A percentile compares a stretch with the other conserved stretches of the same genome.
Evolutionary conservation across 495 filamentous ascomycete genomes (phyloP).

Genomic region (Lindgomyces ingoldianus): DNA sequence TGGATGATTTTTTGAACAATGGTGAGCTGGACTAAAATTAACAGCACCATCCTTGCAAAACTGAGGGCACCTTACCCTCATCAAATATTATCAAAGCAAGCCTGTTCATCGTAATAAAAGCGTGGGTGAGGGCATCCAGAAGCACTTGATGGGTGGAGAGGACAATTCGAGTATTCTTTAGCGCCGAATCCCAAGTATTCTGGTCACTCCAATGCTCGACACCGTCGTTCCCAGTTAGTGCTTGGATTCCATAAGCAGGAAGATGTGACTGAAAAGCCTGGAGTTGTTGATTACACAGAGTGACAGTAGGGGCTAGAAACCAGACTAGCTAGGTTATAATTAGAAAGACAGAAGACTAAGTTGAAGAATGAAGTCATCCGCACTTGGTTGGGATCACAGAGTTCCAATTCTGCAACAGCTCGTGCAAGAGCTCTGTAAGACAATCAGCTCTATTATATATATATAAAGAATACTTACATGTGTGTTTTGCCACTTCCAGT

Average conservation of each 20-base stretch:
- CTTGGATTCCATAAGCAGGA: constrained; percentile 60
- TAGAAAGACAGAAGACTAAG: not conserved
- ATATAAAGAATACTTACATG: constrained; percentile 57
- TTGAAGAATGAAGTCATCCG: not conserved
- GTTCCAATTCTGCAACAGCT: constrained; percentile 74
- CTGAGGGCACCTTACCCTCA: constrained; percentile 63
- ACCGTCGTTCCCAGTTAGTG: constrained; percentile 68
- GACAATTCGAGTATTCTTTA: constrained; percentile 69
- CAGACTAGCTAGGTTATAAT: constrained; percentile 82
- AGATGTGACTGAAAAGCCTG: constrained; percentile 63
- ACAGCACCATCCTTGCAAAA: too few species aligned
- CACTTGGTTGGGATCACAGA: constrained; percentile 60
- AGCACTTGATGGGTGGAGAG: constrained; percentile 79
- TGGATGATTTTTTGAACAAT: constrained; percentile 64
- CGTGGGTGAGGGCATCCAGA: constrained; percentile 76
- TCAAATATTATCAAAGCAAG: constrained; percentile 81
- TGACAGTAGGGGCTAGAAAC: constrained; percentile 82
- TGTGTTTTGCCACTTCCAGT: constrained; percentile 92
- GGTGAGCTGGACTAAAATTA: too few species aligned
- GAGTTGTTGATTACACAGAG: constrained; percentile 72
- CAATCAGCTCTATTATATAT: not conserved
- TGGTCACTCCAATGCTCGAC: constrained; percentile 76
- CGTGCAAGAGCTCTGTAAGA: constrained; percentile 70
- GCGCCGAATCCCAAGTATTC: constrained; percentile 68
- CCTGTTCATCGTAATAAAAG: constrained; percentile 68